These are phyloP conservation scores for Aspergillus incahuasiensis DNA, from an alignment of 495 filamentous ascomycete species.

Conservation along the genomic window DNA sequence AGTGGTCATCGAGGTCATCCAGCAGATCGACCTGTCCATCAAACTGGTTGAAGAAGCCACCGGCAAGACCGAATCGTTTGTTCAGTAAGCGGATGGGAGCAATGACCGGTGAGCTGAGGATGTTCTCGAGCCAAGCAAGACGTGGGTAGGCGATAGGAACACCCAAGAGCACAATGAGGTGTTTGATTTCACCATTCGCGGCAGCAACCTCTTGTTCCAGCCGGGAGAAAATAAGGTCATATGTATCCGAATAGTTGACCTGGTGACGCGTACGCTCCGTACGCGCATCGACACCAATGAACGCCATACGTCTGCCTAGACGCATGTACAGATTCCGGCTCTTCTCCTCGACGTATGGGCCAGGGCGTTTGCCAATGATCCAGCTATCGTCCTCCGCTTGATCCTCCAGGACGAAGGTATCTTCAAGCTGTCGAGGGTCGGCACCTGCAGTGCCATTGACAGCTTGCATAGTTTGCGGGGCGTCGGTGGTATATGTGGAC, in stretches of 20 bases:
- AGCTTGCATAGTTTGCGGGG: slow-evolving; percentile 48
- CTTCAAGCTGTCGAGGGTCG: slow-evolving; percentile 62
- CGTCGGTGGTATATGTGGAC: slow-evolving; percentile 76
- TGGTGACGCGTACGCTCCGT: slow-evolving; percentile 89
- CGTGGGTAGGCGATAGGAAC: slow-evolving; percentile 95
- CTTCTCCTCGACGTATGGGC: slow-evolving; percentile 73
- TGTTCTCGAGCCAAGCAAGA: slow-evolving; percentile 88
- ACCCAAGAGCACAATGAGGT: slow-evolving; percentile 80
- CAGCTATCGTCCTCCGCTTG: slow-evolving; percentile 64
- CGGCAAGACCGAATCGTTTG: slow-evolving; percentile 82
- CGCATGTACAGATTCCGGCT: slow-evolving; percentile 77
- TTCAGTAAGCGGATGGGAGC: slow-evolving; percentile 84
- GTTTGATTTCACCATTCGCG: slow-evolving; percentile 61
- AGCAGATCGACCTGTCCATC: slow-evolving; percentile 86
- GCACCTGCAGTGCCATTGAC: slow-evolving; percentile 46
- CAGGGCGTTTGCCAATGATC: slow-evolving; percentile 71
- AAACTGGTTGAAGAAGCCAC: slow-evolving; percentile 86
- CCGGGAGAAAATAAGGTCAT: slow-evolving; percentile 72
- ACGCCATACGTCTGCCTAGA: slow-evolving; percentile 79
- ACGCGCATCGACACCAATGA: slow-evolving; percentile 83
- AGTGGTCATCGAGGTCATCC: slow-evolving; percentile 93
- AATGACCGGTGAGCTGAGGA: slow-evolving; percentile 77
- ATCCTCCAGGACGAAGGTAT: slow-evolving; percentile 62
- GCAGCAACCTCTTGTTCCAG: slow-evolving; percentile 60
- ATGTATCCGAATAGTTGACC: slow-evolving; percentile 88